These are phyloP conservation scores for Knoxia roxburghii DNA, from an alignment of 257 asterid species.

Conservation along the genomic window DNA sequence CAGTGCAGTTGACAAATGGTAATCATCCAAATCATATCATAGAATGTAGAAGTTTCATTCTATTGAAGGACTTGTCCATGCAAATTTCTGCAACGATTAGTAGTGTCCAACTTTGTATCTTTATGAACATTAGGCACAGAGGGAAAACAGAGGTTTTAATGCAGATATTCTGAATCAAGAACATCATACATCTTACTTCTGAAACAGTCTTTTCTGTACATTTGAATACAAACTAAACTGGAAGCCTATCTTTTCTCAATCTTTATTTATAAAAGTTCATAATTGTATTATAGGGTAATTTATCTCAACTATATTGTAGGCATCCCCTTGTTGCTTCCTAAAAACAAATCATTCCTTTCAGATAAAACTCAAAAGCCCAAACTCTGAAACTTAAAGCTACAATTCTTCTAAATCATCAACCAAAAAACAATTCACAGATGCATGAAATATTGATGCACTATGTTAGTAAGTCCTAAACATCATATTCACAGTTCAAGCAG, in stretches of 20 bases:
- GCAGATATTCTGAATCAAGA: too few species aligned
- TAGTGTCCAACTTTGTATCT: too few species aligned
- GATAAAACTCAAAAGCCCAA: background rate
- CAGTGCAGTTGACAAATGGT: too few species aligned
- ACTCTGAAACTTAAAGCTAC: background rate
- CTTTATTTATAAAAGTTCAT: background rate
- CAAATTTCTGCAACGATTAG: too few species aligned
- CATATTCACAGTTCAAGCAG: background rate
- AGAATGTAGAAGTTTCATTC: too few species aligned
- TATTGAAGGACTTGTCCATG: too few species aligned
- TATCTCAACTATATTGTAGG: background rate
- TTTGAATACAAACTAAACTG: conserved; percentile 5
- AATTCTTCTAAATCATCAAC: background rate
- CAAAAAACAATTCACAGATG: background rate
- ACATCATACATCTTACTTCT: too few species aligned
- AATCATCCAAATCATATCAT: too few species aligned
- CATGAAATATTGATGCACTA: background rate
- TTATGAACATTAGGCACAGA: too few species aligned
- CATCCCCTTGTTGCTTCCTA: background rate
- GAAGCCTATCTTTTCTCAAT: background rate
- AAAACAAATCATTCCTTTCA: background rate
- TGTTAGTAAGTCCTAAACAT: background rate
- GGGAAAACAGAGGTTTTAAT: too few species aligned
- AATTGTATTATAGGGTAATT: background rate
- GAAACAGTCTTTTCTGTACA: background rate